A percentile compares a stretch with the other conserved stretches of the same genome.
These are phyloP conservation scores for Termitomyces eurrhizus DNA, from an alignment of 768 basidiomycete species.

Conservation along the genomic window DNA sequence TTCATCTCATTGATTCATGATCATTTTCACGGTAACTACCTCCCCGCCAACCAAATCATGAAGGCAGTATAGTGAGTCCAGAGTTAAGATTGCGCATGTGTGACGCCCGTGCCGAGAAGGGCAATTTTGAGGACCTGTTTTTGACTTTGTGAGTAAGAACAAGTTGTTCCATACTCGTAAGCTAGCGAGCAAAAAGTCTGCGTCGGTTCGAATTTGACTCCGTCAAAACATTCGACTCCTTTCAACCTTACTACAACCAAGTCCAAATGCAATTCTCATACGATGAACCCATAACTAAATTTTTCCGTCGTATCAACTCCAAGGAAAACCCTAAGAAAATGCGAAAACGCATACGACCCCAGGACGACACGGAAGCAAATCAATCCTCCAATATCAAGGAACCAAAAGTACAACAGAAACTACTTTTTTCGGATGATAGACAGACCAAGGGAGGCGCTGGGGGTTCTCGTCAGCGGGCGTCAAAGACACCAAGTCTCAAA, in stretches of 20 bases:
- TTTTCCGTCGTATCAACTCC: conserved; percentile 18
- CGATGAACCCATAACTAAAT: conserved; percentile 22
- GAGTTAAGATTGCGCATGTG: too few species aligned
- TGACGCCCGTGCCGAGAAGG: too few species aligned
- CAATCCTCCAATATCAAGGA: conserved; percentile 3
- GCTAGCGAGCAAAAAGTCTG: too few species aligned
- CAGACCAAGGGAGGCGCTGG: background rate
- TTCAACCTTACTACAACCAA: background rate
- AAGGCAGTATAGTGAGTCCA: too few species aligned
- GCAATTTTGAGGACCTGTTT: too few species aligned
- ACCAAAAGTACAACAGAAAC: conserved; percentile 12
- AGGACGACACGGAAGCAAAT: conserved; percentile 7
- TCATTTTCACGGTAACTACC: too few species aligned
- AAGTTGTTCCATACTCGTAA: too few species aligned
- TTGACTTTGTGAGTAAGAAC: too few species aligned
- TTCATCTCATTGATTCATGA: too few species aligned
- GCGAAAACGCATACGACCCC: conserved; percentile 16
- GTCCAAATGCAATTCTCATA: conserved; percentile 15
- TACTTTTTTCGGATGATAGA: conserved; percentile 1
- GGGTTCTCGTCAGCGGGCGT: background rate
- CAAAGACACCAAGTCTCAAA: background rate
- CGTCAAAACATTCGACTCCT: background rate
- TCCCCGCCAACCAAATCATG: too few species aligned
- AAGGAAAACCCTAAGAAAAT: conserved; percentile 5
- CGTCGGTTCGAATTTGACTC: background rate